Evolutionary conservation across 257 asterid genomes (phyloP).

Genomic region (Apocynum venetum): DNA sequence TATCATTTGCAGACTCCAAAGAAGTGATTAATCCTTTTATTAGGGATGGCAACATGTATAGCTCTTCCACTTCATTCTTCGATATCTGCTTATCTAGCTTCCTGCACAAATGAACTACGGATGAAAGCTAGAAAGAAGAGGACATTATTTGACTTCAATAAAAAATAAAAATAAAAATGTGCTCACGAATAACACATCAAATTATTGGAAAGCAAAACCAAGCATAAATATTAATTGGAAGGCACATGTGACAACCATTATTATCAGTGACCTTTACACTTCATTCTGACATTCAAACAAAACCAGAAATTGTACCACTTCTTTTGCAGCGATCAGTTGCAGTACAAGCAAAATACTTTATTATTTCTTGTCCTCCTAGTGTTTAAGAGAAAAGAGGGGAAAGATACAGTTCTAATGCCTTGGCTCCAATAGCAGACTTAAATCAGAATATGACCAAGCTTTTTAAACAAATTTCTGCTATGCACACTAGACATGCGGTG

Average conservation of each 20-base stretch:
- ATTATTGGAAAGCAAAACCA: not conserved
- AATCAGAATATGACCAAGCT: not conserved
- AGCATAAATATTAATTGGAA: not conserved
- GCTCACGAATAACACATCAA: not conserved
- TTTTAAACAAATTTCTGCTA: not conserved
- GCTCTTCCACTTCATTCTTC: constrained; percentile 74
- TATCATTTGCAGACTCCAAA: constrained; percentile 50
- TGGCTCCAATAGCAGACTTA: not conserved
- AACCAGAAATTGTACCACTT: not conserved
- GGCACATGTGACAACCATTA: not conserved
- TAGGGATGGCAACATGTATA: constrained; percentile 81
- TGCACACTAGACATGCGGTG: not conserved
- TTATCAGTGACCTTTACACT: not conserved
- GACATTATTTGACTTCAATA: not conserved
- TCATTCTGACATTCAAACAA: not conserved
- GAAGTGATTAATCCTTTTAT: constrained; percentile 43
- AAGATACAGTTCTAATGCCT: not conserved
- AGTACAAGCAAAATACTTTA: not conserved
- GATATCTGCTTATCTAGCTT: constrained; percentile 52
- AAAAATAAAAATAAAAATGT: not conserved
- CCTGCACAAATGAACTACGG: constrained; percentile 28
- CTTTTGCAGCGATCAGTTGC: not conserved
- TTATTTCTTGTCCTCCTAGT: not conserved
- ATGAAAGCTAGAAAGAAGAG: not conserved
- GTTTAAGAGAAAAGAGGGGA: not conserved